Evolutionary conservation across 148 eudicot genomes (phyloP), one percentile per base, ranked within the genome.

Genomic region (Bassia scoparia): DNA sequence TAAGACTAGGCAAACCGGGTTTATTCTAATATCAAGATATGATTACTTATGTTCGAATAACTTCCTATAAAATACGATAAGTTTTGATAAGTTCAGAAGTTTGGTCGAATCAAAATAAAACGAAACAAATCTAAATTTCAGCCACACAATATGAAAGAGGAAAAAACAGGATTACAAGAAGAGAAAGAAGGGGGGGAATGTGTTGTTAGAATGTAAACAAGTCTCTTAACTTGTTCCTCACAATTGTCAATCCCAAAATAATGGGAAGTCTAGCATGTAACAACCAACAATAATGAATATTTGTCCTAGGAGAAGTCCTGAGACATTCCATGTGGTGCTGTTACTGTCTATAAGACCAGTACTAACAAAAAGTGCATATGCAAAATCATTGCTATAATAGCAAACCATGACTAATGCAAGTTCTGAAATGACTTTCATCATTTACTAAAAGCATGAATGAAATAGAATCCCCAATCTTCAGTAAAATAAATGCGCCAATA

Each of bases 261-360:
- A 66, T 66, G 69, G 69, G 69, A 66, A 66, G 53, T 44, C 34
- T 24, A 44, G 33, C 31, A 66, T 23, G 50, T 43, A 33, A 61
- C 38, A 61, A 29, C 64, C 2, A 65, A 65, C 50, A 41, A 41
- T 58, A 27, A 58, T 58, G 62, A 58, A 12, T n/a, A 38, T 61
- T 41, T 23, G 68, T 41, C 69, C 52, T 66, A 26, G 21, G 12
- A n/a, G n/a, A 18, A 66, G 46, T 26, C 26, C 15, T 24, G 34
- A 43, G 53, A 66, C 69, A 66, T 66, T 66, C 69, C 69, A 66
- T 66, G 69, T 66, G 69, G 44, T 43, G 69, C n/a, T 66, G 69
- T 66, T 43, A 43, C 10, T 66, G 69, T 66, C 69, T 43, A 23
- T 66, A 43, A 66, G 53, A 44, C 0, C 18, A 44, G 66, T 59